phyloP scores from a whole-genome alignment of 495 filamentous ascomycete species.

The Hapsidospora chrysogenum region DNA sequence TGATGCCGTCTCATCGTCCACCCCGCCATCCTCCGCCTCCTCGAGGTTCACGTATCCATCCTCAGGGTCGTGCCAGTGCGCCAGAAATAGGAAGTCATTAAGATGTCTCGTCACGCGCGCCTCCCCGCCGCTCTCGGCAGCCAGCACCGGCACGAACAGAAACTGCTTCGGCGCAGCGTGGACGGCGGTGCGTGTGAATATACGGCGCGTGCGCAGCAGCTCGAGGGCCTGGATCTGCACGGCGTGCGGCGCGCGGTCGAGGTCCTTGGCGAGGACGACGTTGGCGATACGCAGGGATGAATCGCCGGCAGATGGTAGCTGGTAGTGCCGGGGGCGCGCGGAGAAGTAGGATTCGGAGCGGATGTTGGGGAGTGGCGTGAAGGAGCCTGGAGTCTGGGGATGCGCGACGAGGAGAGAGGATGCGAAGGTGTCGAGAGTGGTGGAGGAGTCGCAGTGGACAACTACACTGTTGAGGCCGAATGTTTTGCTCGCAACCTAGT shows the following conservation, averaged over 20 bases:
- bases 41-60: slow-evolving; percentile 61
- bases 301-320: neutral
- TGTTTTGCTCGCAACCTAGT: slow-evolving; percentile 28
- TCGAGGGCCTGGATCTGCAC: slow-evolving; percentile 85
- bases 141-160: slow-evolving; percentile 59
- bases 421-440: slow-evolving; percentile 65
- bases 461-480: slow-evolving; percentile 54
- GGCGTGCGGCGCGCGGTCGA: slow-evolving; percentile 47
- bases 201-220: slow-evolving; percentile 58
- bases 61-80: slow-evolving; percentile 62
- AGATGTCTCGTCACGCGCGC: slow-evolving; percentile 35
- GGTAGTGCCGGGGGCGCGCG: slow-evolving; percentile 5
- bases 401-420: slow-evolving; percentile 41
- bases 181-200: slow-evolving; percentile 54
- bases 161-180: slow-evolving; percentile 65
- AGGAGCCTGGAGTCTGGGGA: slow-evolving; percentile 8
- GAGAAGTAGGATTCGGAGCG: slow-evolving; percentile 14
- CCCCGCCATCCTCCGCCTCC: slow-evolving; percentile 28
- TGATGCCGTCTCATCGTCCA: slow-evolving; percentile 10
- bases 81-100: slow-evolving; percentile 77
- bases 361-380: slow-evolving; percentile 14
- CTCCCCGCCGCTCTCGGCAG: slow-evolving; percentile 21
- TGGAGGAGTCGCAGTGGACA: slow-evolving; percentile 53
- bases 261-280: slow-evolving; percentile 64
- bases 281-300: slow-evolving; percentile 41